These are phyloP conservation scores for Pestalotiopsis sp. DNA, from an alignment of 2,329 filamentous ascomycete genomes.

Conservation along the genomic window DNA sequence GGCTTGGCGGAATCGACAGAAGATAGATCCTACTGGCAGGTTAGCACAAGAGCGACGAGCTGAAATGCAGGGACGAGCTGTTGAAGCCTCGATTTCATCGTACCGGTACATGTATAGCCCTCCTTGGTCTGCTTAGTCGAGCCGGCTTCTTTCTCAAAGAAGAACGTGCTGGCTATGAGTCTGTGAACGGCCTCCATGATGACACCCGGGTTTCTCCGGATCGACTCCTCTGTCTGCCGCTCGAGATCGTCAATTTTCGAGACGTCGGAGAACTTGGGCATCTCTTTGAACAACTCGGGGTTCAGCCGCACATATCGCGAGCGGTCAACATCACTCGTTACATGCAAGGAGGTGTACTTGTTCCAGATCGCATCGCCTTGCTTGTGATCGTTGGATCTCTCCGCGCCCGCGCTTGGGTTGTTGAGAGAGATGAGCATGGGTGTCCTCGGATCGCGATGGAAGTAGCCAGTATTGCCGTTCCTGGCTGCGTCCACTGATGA, in stretches of 20 bases:
- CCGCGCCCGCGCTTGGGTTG: constrained; percentile 29
- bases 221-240: constrained; percentile 24
- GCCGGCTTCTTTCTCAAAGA: constrained; percentile 32
- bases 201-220: constrained; percentile 26
- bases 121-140: constrained; percentile 29
- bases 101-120: constrained; percentile 33
- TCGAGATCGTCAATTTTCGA: constrained; percentile 28
- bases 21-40: constrained; percentile 26
- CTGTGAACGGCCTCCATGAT: constrained; percentile 31
- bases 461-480: constrained; percentile 25
- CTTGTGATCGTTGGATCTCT: constrained; percentile 27
- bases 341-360: constrained; percentile 24
- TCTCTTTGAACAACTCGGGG: constrained; percentile 28
- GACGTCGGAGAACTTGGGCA: constrained; percentile 33
- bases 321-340: constrained; percentile 19
- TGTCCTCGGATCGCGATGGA: constrained; percentile 30
- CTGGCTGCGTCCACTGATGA: constrained; percentile 21
- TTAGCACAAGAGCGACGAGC: not conserved
- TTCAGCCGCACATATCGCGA: constrained; percentile 30
- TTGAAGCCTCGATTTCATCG: not conserved
- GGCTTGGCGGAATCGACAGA: constrained; percentile 29
- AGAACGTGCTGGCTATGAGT: constrained; percentile 34
- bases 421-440: constrained; percentile 32
- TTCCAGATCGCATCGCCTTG: constrained; percentile 27
- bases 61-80: not conserved